Percentiles rank a stretch among this genome's conserved stretches.
Evolutionary conservation across 306 rosid genomes (phyloP).

Genomic region (Malus orientalis): DNA sequence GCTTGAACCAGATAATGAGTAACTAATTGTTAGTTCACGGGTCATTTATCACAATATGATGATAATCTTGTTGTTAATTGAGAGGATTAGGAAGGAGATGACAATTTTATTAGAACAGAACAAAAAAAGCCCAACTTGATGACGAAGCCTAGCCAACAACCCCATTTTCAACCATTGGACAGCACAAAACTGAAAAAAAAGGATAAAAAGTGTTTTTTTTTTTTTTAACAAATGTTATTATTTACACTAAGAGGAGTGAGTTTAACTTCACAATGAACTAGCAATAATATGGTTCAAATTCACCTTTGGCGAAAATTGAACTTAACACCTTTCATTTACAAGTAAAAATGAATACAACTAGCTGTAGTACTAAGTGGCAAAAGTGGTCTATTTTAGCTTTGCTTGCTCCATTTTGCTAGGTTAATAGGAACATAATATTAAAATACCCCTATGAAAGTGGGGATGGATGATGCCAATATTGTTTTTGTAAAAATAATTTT

Average conservation of each 20-base stretch:
- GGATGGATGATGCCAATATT: neutral
- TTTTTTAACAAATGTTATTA: too few species aligned
- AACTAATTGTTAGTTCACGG: constrained; percentile 39
- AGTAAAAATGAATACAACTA: rapidly evolving
- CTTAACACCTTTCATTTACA: too few species aligned
- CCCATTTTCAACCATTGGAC: constrained; percentile 18
- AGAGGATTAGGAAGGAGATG: constrained; percentile 20
- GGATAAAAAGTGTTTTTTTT: neutral
- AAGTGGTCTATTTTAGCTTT: constrained; percentile 18
- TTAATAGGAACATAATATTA: neutral
- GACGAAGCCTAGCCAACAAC: constrained; percentile 65
- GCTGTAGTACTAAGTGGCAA: neutral
- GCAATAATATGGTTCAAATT: too few species aligned
- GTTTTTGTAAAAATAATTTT: neutral
- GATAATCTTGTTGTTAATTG: constrained; percentile 17
- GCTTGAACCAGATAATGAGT: constrained; percentile 17
- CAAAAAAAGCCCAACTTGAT: constrained; percentile 23
- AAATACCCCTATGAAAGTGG: constrained; percentile 14
- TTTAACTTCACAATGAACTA: rapidly evolving
- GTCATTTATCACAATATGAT: constrained; percentile 30
- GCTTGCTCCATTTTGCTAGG: constrained; percentile 24
- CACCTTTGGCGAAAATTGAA: rapidly evolving
- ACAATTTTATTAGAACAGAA: neutral
- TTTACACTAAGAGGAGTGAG: too few species aligned
- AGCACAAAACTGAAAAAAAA: neutral